Conservation (phyloP, 768 basidiomycete genomes). For the Suillus luteus region DNA sequence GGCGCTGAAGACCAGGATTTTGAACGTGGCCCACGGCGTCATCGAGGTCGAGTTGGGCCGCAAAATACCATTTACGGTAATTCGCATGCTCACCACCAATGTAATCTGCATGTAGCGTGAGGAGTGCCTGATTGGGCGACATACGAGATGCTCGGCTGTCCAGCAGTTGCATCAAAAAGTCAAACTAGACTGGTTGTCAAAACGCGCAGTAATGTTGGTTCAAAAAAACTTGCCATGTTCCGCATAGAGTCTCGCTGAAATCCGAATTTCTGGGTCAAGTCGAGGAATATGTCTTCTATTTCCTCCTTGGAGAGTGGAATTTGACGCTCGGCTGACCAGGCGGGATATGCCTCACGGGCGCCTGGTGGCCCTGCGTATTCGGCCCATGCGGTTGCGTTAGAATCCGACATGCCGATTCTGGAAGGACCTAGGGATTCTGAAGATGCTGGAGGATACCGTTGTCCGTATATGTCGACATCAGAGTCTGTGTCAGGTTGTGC, state of each 20-base stretch:
- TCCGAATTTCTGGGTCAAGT: constrained; percentile 97
- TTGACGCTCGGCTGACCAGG: constrained; percentile 89
- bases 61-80: constrained; percentile 99
- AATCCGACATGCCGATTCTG: constrained; percentile 62
- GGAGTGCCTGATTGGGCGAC: constrained; percentile 92
- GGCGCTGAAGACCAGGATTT: constrained; percentile 85
- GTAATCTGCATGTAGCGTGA: constrained; percentile 97
- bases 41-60: constrained; percentile 96
- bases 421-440: constrained; percentile 73
- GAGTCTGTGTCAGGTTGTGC: constrained; percentile 85
- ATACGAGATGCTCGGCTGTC: constrained; percentile 97
- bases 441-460: constrained; percentile 65
- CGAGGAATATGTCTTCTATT: constrained; percentile 97
- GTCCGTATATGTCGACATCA: constrained; percentile 72
- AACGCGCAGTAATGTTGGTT: constrained; percentile 14
- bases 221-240: constrained; percentile 70
- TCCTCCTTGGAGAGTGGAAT: constrained; percentile 99
- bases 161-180: constrained; percentile 96
- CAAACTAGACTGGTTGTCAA: constrained; percentile 58
- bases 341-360: constrained; percentile 84
- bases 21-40: constrained; percentile 93
- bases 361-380: constrained; percentile 60
- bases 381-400: constrained; percentile 72
- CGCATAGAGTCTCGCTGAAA: constrained; percentile 95
- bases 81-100: constrained; percentile 98